Evolutionary conservation across 1,284 basidiomycete species (phyloP), one percentile per base, ranked within the genome.

Genomic region (Leccinum variabile): DNA sequence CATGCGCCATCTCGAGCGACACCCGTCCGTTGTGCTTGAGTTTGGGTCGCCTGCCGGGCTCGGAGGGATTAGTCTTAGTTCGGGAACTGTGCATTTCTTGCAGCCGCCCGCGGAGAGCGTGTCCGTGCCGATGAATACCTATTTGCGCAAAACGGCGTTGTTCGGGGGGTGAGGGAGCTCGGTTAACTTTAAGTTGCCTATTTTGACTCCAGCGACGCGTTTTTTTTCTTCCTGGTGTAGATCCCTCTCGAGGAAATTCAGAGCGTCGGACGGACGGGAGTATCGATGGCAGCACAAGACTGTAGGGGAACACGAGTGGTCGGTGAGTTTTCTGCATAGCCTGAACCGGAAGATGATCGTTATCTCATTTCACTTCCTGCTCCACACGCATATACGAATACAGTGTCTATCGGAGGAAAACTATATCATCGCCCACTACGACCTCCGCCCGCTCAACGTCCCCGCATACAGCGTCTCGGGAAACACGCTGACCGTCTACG

Each of bases 191-290:
- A 10, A n/a, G 9, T 44, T 44, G 41, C n/a, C 3, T n/a, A 44
- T 44, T n/a, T 3, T n/a, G 9, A 35, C 28, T 56, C 46, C 44
- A 39, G 1, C 28, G 57, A 30, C 49, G 18, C 53, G 56, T 46
- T 61, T 11, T 44, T 10, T 44, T 44, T n/a, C 8, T 44, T 18
- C 16, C 9, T 44, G n/a, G 37, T 10, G 3, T 65, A 90, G 88
- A 54, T 85, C 88, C 7, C 74, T 87, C 56, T 82, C 82, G 49
- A 74, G 88, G 56, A 89, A 88, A 73, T 90, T 90, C 67, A 77
- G 74, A 35, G 87, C 80, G 25, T 84, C 84, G 44, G 87, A 90
- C 69, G 87, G 86, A 25, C 79, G 80, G 28, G 86, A 89, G 68
- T 90, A 90, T 66, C 80, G 79, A 68, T 90, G 89, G 89, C 80